Base-by-base conservation (phyloP, 225 moss, liverwort and hornwort genomes). In the Pseudisothecium myosuroides region DNA sequence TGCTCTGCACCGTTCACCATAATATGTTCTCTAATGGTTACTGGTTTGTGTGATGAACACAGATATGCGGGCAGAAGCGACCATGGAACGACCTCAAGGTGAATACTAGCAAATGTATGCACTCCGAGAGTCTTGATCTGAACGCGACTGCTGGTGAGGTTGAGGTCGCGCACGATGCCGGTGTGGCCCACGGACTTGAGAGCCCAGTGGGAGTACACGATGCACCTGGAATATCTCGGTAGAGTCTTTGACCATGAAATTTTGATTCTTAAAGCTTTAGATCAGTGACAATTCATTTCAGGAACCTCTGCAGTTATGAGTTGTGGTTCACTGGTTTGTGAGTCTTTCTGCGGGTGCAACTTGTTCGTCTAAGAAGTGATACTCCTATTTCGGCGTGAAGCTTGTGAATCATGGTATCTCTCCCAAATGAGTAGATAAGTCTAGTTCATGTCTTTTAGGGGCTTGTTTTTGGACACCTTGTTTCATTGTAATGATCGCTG, bases 61-160 rank as follows among this genome's bases (percentile, higher is more conserved):
- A 98, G 98, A 93, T 88, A 68, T 90, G 91, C 88, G 98, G 96
- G 93, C 94, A 94, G 90, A 98, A 98, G 92, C 95, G 97, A 89
- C 96, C 96, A 89, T 96, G 97, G 97, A 78, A 91, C 55, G 93
- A 94, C 84, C 83, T 93, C 87, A 76, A 91, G 80, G 96, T 94
- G 93, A 93, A 90, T 69, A 88, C 91, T 65, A 89, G 90, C 76
- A 94, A 93, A 50, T 87, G 80, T 79, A 90, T 84, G 84, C 91
- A 90, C 68, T 90, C 93, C 69, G 91, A 95, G 88, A 89, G 91
- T 86, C 92, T 98, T 91, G 97, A 98, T 91, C 95, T 98, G 83
- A 98, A 98, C 74, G 91, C 88, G 41, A 95, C 95, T 77, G 93
- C 92, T 37, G 88, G 88, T 85, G 96, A 95, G 83, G 86, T 80